Evolutionary conservation across 306 rosid genomes (phyloP), one percentile per base, ranked within the genome.

Genomic region (Prosopis cineraria): DNA sequence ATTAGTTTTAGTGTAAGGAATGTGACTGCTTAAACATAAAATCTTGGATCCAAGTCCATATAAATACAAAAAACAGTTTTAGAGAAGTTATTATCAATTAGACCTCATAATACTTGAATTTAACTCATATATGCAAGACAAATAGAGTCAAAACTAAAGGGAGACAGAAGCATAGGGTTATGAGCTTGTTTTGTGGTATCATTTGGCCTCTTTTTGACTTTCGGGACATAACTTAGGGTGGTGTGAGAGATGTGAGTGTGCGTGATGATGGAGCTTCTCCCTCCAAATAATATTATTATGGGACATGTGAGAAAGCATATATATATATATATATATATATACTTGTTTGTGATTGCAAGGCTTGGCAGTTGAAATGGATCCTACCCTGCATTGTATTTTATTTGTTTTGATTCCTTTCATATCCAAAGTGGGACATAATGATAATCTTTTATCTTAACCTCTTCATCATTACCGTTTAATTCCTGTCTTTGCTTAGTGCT

Each of bases 331-430:
- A 34, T 34, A 6, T 1, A 6, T 34, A 34, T 34, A 10, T 6
- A 1, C 12, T 43, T 43, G 1, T 43, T 12, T 12, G 3, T 11
- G 4, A 3, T 3, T 52, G 59, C 3, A 13, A 52, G 59, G 29
- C 59, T 20, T 52, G 59, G 59, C 9, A 52, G 17, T 56, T 24
- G 63, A 56, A 24, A 11, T 10, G 63, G 63, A 4, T 47, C n/a
- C 7, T 47, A 50, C 2, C 3, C 4, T 50, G 3, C 58, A n/a
- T 50, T 50, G n/a, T 27, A 50, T 50, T 50, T 52, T 10, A 7
- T 52, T 52, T 52, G 29, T 1, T 69, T 74, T 80, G 71, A 82
- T 82, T 77, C 85, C 84, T 70, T 69, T 62, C 70, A 59, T 58
- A 66, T 78, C 72, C 16, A 47, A 40, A 19, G 65, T 63, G 81